Percentiles rank a stretch among this genome's conserved stretches.
Evolutionary conservation across 768 basidiomycete species (phyloP).

Genomic region (Hericium coralloides): DNA sequence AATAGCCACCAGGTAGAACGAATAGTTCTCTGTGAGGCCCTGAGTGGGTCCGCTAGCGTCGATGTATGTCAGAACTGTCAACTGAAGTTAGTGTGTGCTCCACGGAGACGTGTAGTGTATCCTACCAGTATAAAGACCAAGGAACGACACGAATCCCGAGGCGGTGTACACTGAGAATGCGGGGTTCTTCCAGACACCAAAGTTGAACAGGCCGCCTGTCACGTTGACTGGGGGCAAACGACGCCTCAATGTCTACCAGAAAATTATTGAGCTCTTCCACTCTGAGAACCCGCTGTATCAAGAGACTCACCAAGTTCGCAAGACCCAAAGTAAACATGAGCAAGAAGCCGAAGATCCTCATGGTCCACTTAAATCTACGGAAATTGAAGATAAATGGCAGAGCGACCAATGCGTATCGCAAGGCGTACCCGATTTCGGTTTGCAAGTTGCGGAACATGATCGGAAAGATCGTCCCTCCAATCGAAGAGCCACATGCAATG

Average conservation of each 20-base stretch:
- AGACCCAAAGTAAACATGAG: conserved; percentile 41
- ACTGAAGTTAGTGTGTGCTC: background rate
- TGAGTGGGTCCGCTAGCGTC: conserved; percentile 43
- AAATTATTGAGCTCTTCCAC: no score
- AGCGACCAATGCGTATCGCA: background rate
- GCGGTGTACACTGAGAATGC: conserved; percentile 50
- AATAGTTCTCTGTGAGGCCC: conserved; percentile 40
- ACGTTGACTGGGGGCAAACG: conserved; percentile 46
- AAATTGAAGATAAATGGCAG: background rate
- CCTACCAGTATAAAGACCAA: conserved; percentile 50
- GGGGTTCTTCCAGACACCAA: conserved; percentile 43
- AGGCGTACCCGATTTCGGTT: conserved; percentile 39
- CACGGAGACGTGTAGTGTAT: background rate
- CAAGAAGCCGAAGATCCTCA: conserved; percentile 62
- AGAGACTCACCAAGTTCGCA: conserved; percentile 38
- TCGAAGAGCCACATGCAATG: conserved; percentile 53
- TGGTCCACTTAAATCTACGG: conserved; percentile 65
- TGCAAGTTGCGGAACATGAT: conserved; percentile 50
- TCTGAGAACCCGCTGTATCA: background rate
- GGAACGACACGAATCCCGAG: conserved; percentile 46
- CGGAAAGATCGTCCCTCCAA: conserved; percentile 64
- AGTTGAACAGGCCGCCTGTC: conserved; percentile 51
- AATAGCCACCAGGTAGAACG: conserved; percentile 59
- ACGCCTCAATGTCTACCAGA: conserved; percentile 22
- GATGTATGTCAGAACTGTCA: conserved; percentile 55